Evolutionary conservation across 202 grass and related monocot genomes (phyloP), one percentile per base, ranked within the genome.

Genomic region (Setaria viridis): DNA sequence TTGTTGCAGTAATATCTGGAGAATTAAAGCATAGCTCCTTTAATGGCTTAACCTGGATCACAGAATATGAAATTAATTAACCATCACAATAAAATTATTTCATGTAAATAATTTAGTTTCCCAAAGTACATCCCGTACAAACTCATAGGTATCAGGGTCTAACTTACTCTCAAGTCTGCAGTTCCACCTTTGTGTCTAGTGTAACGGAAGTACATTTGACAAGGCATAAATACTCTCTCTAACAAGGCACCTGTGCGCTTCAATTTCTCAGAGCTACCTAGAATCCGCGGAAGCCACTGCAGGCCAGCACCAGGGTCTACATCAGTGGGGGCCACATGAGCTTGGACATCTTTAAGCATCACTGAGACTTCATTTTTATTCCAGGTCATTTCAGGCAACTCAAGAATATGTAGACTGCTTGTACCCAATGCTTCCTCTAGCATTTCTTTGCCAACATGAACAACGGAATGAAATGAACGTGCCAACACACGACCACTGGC

Each of bases 221-320:
- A 99, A 91, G 97, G 97, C 94, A 91, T 94, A 86, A 99, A 99
- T 58, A 99, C 97, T 90, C 93, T 91, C 82, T 99, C 97, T 72
- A 99, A 89, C 87, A 99, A 93, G 71, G 97, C 90, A 41, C 94
- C 94, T 83, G 97, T 99, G 66, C 97, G 91, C 78, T 94, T 96
- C 80, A 99, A 80, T 86, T 93, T 94, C 70, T 95, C 88, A 59
- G 97, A 91, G 70, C 88, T 91, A 82, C 90, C 90, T 32, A 90
- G 85, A 91, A 99, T 94, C 84, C 87, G 81, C 56, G 97, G 97
- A 67, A 99, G 89, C 97, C 97, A 99, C 49, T 99, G 97, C 64
- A 99, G 92, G 77, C 97, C 93, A 85, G 97, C 97, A 93, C 94
- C 97, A 84, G 97, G 97, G 74, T 99, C 97, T 20, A 99, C 90